Conservation (phyloP, 176 grass and related monocot genomes). For the Puccinellia tenuiflora region DNA sequence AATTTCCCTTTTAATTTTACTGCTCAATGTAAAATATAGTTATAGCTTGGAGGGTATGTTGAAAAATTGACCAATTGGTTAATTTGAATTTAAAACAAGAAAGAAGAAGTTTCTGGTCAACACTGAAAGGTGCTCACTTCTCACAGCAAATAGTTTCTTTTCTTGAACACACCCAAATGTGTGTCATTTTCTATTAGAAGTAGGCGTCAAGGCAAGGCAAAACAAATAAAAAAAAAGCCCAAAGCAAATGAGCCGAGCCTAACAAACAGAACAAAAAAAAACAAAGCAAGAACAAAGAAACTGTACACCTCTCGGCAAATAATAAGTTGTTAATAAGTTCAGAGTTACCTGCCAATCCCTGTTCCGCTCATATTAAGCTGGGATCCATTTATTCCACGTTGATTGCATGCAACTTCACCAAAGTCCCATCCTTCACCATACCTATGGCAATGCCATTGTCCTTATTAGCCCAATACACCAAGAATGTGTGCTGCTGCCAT, state of each 20-base stretch:
- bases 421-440: slow-evolving; percentile 99
- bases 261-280: background rate
- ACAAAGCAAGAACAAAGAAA: background rate
- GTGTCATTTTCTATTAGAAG: background rate
- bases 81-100: background rate
- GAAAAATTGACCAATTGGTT: background rate
- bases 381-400: slow-evolving; percentile 87
- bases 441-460: slow-evolving; percentile 29
- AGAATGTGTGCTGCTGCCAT: background rate
- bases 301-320: background rate
- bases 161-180: background rate
- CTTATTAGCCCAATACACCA: background rate
- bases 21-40: background rate
- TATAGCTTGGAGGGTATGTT: background rate
- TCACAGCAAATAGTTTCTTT: background rate
- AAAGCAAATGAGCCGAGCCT: background rate
- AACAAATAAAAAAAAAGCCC: background rate
- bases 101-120: background rate
- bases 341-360: slow-evolving; percentile 72
- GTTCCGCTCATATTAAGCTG: slow-evolving; percentile 87
- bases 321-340: background rate
- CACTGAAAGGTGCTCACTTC: background rate
- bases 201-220: background rate
- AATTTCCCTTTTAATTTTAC: background rate
- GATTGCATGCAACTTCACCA: slow-evolving; percentile 77